These are phyloP conservation scores for Schizochytrium sp. DNA, from an alignment of 108 stramenopile species.

Conservation along the genomic window DNA sequence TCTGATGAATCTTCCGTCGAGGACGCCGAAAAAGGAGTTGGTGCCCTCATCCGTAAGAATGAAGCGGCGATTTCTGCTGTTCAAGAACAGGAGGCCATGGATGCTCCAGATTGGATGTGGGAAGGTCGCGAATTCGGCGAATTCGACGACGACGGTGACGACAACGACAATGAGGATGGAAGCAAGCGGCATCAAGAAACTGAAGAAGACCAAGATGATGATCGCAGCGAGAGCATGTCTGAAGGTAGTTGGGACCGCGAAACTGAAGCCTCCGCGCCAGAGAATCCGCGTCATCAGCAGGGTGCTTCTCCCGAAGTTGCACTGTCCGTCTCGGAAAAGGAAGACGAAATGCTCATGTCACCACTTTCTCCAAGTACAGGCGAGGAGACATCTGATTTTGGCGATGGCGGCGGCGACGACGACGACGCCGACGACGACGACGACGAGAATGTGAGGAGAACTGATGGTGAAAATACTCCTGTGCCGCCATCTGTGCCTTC, in stretches of 20 bases:
- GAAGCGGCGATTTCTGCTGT: not conserved
- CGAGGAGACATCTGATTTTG: not conserved
- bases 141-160: not conserved
- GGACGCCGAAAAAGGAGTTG: not conserved
- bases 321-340: not conserved
- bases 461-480: not conserved
- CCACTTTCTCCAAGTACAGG: not conserved
- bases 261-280: not conserved
- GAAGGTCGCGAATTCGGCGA: not conserved
- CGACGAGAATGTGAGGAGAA: not conserved
- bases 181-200: not conserved
- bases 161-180: not conserved
- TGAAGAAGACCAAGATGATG: not conserved
- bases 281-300: not conserved
- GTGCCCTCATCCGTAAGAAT: not conserved
- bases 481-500: not conserved
- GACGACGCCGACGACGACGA: not conserved
- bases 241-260: slow-evolving; percentile 4
- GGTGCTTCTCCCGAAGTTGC: not conserved
- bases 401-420: not conserved
- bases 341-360: not conserved
- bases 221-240: not conserved
- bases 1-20: not conserved
- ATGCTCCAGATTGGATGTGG: not conserved
- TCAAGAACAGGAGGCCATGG: not conserved